phyloP scores from a whole-genome alignment of 2,329 filamentous ascomycete genomes.

The Trichophyton benhamiae region DNA sequence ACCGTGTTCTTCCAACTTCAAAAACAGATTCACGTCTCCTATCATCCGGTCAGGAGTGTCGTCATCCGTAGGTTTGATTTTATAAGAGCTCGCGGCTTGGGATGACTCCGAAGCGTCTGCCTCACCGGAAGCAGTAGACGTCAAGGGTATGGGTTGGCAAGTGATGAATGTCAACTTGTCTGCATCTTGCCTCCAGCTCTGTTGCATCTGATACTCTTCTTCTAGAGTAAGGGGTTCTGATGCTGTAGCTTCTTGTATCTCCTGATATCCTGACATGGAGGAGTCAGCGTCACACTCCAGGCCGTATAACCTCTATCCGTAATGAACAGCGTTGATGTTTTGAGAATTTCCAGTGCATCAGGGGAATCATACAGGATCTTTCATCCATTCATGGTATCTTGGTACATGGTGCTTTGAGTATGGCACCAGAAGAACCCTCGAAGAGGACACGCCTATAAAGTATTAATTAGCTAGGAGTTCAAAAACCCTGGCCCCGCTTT shows the following conservation, averaged over 20 bases:
- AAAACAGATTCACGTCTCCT: conserved; percentile 71
- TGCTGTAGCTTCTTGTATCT: conserved; percentile 71
- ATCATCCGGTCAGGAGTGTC: conserved; percentile 51
- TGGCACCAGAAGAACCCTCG: conserved; percentile 62
- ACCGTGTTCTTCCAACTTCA: conserved; percentile 48
- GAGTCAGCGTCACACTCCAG: background rate
- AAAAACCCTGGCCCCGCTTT: no score
- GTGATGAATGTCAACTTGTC: conserved; percentile 92
- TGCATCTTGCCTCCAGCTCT: conserved; percentile 64
- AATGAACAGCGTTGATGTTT: background rate
- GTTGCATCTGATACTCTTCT: conserved; percentile 83
- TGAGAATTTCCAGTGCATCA: background rate
- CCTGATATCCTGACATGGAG: conserved; percentile 30
- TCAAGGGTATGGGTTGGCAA: conserved; percentile 42
- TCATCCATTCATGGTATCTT: conserved; percentile 85
- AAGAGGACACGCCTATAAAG: conserved; percentile 41
- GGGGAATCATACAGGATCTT: conserved; percentile 48
- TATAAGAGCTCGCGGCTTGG: background rate
- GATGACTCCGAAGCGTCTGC: conserved; percentile 26
- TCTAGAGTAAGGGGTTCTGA: conserved; percentile 69
- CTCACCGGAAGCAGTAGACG: conserved; percentile 7
- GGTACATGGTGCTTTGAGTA: conserved; percentile 72
- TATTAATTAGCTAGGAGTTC: background rate
- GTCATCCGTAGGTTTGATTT: conserved; percentile 15
- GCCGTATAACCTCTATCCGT: background rate